These are phyloP conservation scores for Chamaecyparis obtusa DNA, from an alignment of 75 land plant genomes.

Conservation along the genomic window DNA sequence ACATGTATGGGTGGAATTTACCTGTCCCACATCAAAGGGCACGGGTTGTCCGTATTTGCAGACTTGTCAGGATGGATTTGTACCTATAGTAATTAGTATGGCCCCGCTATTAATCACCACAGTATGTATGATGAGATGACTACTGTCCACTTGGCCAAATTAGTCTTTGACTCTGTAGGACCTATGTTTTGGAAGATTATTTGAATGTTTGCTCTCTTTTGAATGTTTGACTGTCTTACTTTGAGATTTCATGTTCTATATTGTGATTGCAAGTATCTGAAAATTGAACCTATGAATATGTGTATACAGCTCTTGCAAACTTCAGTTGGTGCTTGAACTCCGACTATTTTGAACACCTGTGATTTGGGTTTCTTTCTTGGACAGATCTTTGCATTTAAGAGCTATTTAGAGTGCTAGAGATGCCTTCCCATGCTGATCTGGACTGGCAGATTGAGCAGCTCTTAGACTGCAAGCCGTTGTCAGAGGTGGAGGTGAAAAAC, in stretches of 20 bases:
- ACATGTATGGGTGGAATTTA: background rate
- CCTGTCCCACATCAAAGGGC: background rate
- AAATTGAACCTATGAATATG: background rate
- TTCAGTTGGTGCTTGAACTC: background rate
- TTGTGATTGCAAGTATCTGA: background rate
- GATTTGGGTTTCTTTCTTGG: background rate
- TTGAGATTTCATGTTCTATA: background rate
- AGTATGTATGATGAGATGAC: background rate
- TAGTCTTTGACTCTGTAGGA: background rate
- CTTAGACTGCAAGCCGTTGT: slow-evolving; percentile 73
- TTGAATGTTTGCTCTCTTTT: background rate
- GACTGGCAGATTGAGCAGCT: slow-evolving; percentile 86
- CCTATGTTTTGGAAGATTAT: background rate
- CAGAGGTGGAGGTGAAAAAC: slow-evolving; percentile 72
- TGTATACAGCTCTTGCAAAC: background rate
- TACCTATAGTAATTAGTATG: background rate
- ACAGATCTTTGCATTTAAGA: background rate
- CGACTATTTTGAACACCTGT: background rate
- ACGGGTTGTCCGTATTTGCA: background rate
- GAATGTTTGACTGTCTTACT: background rate
- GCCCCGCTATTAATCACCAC: background rate
- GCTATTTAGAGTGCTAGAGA: slow-evolving; percentile 3
- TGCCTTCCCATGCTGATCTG: slow-evolving; percentile 73
- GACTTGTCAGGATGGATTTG: background rate
- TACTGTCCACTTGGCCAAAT: background rate